These are phyloP conservation scores for Afroboletus lepidellus DNA, from an alignment of 1,284 basidiomycete species.

Conservation along the genomic window DNA sequence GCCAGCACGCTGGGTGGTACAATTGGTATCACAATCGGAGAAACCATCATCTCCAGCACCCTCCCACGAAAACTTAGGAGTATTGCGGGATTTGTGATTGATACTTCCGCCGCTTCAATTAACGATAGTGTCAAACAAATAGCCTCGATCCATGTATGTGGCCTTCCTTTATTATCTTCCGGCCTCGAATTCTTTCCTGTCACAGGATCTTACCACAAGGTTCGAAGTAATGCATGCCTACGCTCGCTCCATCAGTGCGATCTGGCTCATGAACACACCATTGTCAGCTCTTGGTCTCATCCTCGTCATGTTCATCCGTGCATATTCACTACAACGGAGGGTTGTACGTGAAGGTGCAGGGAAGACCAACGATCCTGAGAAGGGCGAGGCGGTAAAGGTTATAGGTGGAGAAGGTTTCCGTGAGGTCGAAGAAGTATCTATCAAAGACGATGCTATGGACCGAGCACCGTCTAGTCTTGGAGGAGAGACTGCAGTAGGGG, in stretches of 20 bases:
- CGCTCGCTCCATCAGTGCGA: conserved; percentile 61
- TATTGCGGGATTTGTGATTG: conserved; percentile 43
- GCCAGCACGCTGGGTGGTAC: conserved; percentile 37
- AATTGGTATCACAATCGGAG: conserved; percentile 38
- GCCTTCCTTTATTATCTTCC: conserved; percentile 8
- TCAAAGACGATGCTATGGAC: conserved; percentile 6
- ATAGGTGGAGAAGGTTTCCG: neutral
- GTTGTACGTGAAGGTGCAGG: conserved; percentile 44
- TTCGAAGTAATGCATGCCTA: conserved; percentile 66
- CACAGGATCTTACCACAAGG: conserved; percentile 47
- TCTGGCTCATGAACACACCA: conserved; percentile 74
- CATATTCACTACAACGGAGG: conserved; percentile 59
- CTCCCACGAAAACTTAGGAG: conserved; percentile 49
- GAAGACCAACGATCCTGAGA: conserved; percentile 21
- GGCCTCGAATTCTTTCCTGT: neutral
- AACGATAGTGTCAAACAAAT: conserved; percentile 55
- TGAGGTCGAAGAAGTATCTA: neutral
- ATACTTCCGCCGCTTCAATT: conserved; percentile 51
- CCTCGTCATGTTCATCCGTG: conserved; percentile 54
- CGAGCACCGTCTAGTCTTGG: neutral
- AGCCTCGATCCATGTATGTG: conserved; percentile 50
- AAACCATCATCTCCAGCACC: conserved; percentile 30
- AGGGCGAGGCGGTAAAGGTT: neutral
- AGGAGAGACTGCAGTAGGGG: neutral
- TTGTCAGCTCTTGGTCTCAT: conserved; percentile 56